Evolutionary conservation across 2,329 filamentous ascomycete species (phyloP), one percentile per base, ranked within the genome.

Genomic region (Pestalotiopsis sp.): DNA sequence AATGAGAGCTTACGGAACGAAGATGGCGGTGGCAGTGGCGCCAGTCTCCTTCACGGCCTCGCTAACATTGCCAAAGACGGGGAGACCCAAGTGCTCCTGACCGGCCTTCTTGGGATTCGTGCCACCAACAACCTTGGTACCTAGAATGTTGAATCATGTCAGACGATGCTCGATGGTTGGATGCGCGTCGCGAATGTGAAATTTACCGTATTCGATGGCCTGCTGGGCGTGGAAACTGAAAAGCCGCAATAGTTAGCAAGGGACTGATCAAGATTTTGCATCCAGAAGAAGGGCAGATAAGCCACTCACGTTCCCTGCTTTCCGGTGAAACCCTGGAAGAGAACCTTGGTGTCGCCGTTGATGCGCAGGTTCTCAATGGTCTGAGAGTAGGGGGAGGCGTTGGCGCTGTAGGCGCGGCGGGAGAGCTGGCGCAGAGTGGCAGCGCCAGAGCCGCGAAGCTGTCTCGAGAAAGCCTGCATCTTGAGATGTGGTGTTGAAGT

Each of bases 101-200:
- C 96, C 96, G 74, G 96, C 96, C 88, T 99, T 99, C 89, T 97
- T 98, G 80, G 96, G 96, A 87, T 98, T 98, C 79, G 95, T 98
- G 80, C 96, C 96, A 82, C 96, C 96, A 74, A 99, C 94, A 74
- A 99, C 94, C 81, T 97, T 95, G 77, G 96, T 99, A 81, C 95
- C 94, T 97, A 73, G 66, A 69, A 66, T 59, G 74, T 61, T 71
- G 66, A 68, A 52, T 67, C 62, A 69, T 68, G 75, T 81, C 75
- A 81, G 79, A 77, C 71, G 60, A 52, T 14, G 66, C 65, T 66
- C 58, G 65, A 25, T 63, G 45, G 65, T 23, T 52, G 45, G 17
- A 27, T 31, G 67, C 12, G 62, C 60, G 55, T 52, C 41, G 31
- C 60, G n/a, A 17, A 58, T 31, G 25, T 27, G 25, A 36, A 70